phyloP scores from a whole-genome alignment of 2,329 filamentous ascomycete genomes.

The Fusarium pseudocircinatum region DNA sequence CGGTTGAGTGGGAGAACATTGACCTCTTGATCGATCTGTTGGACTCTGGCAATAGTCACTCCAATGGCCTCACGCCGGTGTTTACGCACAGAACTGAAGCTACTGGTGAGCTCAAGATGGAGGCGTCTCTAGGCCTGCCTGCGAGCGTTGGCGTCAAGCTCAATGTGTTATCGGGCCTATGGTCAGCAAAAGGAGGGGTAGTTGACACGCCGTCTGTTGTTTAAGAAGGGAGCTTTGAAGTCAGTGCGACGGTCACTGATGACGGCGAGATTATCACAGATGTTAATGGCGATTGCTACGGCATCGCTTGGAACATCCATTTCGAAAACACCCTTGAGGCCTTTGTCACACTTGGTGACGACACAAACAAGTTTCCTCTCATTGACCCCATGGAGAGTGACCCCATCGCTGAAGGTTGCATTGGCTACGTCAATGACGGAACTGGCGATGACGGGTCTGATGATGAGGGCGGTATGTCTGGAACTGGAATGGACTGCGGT shows the following conservation, averaged over 20 bases:
- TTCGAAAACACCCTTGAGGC: slow-evolving; percentile 1
- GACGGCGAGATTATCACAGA: not conserved
- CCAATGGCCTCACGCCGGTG: not conserved
- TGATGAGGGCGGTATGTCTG: not conserved
- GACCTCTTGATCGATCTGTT: not conserved
- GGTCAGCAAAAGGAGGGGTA: not conserved
- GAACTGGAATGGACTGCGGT: not conserved
- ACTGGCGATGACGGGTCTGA: not conserved
- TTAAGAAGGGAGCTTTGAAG: not conserved
- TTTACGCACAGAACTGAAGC: not conserved
- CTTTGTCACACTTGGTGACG: not conserved
- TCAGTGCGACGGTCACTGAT: not conserved
- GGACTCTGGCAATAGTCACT: not conserved
- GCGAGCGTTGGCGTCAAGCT: not conserved
- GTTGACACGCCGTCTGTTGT: slow-evolving; percentile 3
- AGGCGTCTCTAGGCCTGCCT: not conserved
- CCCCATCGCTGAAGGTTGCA: slow-evolving; percentile 5
- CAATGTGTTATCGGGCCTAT: not conserved
- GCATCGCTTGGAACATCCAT: slow-evolving; percentile 9
- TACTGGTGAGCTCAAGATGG: not conserved
- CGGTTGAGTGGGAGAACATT: slow-evolving; percentile 3
- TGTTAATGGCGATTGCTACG: slow-evolving; percentile 4
- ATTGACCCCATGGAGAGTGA: not conserved
- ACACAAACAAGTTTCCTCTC: not conserved
- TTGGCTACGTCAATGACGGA: slow-evolving; percentile 7